Conservation (phyloP, 2,329 filamentous ascomycete genomes). For the Fusarium brevicatenulatum region DNA sequence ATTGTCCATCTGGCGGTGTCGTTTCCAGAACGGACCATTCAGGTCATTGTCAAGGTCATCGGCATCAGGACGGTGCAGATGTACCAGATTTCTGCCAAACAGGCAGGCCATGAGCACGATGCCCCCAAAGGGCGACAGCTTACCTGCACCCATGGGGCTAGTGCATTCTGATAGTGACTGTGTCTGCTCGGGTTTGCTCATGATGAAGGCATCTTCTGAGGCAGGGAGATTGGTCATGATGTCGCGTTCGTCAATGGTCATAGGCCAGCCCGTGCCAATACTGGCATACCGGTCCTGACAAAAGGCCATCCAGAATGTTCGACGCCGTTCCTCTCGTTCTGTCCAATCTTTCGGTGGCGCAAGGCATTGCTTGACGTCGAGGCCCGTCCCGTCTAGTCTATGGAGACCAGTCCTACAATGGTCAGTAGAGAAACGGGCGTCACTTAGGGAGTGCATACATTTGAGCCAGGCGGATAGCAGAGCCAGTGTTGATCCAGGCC, state of each 20-base stretch:
- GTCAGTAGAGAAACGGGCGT: slow-evolving; percentile 33
- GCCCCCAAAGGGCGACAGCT: slow-evolving; percentile 80
- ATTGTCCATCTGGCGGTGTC: slow-evolving; percentile 89
- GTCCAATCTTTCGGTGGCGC: slow-evolving; percentile 91
- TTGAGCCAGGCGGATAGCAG: slow-evolving; percentile 80
- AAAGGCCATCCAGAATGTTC: slow-evolving; percentile 96
- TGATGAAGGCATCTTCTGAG: slow-evolving; percentile 85
- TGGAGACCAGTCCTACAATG: slow-evolving; percentile 86
- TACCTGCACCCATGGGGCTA: slow-evolving; percentile 75
- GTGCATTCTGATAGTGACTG: slow-evolving; percentile 76
- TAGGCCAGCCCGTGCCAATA: slow-evolving; percentile 97
- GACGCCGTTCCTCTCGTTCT: slow-evolving; percentile 87
- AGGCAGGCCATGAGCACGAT: slow-evolving; percentile 88
- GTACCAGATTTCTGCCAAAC: slow-evolving; percentile 89
- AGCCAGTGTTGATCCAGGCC: slow-evolving; percentile 92
- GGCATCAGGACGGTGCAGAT: slow-evolving; percentile 85
- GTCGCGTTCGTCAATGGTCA: slow-evolving; percentile 92
- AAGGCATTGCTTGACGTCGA: slow-evolving; percentile 94
- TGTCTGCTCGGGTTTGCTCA: slow-evolving; percentile 78
- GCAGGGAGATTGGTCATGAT: slow-evolving; percentile 87
- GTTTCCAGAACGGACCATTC: slow-evolving; percentile 95
- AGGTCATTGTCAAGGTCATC: slow-evolving; percentile 88
- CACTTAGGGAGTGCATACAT: slow-evolving; percentile 66
- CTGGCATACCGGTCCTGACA: slow-evolving; percentile 91
- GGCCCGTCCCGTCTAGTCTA: slow-evolving; percentile 79